Percentiles rank a stretch among this genome's conserved stretches.
These are phyloP conservation scores for Pterocarpus santalinus DNA, from an alignment of 306 rosid genomes.

Conservation along the genomic window DNA sequence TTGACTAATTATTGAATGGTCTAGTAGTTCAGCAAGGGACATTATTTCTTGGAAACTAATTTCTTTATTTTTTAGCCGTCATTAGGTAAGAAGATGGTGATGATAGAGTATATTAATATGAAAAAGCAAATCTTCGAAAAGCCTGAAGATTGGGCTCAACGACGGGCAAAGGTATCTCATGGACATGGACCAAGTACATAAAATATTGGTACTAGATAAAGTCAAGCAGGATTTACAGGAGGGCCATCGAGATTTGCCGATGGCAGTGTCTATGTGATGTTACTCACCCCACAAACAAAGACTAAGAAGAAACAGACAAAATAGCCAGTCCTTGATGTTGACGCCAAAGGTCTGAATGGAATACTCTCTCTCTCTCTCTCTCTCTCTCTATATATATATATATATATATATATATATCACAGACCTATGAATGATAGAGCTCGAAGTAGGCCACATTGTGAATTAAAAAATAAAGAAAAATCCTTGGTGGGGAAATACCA, in stretches of 20 bases:
- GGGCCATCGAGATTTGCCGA: constrained; percentile 66
- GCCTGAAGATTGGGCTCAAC: constrained; percentile 26
- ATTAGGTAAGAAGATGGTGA: background rate
- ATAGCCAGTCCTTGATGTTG: constrained; percentile 58
- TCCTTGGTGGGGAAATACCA: background rate
- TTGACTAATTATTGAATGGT: background rate
- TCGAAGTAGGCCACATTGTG: constrained; percentile 43
- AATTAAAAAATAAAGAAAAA: constrained; percentile 18
- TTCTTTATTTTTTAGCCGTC: background rate
- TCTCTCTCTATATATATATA: background rate
- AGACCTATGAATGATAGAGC: constrained; percentile 36
- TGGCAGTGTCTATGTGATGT: background rate
- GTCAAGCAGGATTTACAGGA: constrained; percentile 51
- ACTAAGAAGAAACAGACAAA: constrained; percentile 59
- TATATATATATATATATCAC: constrained; percentile 1
- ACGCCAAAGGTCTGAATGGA: constrained; percentile 43
- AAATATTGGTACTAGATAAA: constrained; percentile 47
- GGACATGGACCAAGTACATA: constrained; percentile 45
- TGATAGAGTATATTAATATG: background rate
- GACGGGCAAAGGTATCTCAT: constrained; percentile 53
- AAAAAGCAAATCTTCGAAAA: constrained; percentile 29
- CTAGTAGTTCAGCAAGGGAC: background rate
- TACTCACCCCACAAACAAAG: constrained; percentile 22
- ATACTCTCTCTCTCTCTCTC: background rate
- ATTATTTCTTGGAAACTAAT: background rate